Base-by-base conservation (phyloP, 768 basidiomycete species). In the Serendipita indica region DNA sequence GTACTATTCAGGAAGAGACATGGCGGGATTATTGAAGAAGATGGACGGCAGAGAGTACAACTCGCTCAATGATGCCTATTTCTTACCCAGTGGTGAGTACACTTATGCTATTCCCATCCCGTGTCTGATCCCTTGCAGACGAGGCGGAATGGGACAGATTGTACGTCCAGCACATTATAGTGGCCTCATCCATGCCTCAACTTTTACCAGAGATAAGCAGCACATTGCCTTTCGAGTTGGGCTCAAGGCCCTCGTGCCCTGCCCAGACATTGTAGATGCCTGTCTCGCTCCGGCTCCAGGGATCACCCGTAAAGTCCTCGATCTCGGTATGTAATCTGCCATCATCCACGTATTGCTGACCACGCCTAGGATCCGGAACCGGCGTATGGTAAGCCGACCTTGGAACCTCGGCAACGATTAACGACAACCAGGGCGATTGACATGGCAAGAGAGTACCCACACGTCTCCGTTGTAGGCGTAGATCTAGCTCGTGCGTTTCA, bases 141-240 rank as follows among this genome's bases (percentile, higher is more conserved):
- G 49, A 54, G 30, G 32, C 49, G n/a, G 49, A 54, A 54, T 54
- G 49, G 49, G 49, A 27, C 7, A 18, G 49, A 33, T 28, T 54
- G 49, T 54, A 30, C n/a, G 49, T 46, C 27, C 7, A n/a, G 18
- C n/a, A 43, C n/a, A 7, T 25, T n/a, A 25, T 25, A 43, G 27
- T 25, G 5, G n/a, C 41, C 41, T n/a, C 49, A 18, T 27, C 32
- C 49, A 54, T 28, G 25, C 49, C 30, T 18, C 3, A 30, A 2
- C 7, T 7, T n/a, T 43, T 7, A 7, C n/a, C 35, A 54, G 49
- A 22, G 32, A 54, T 27, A 54, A 28, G n/a, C 49, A 54, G 2
- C 49, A 54, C 25, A 18, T 54, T 12, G 49, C 49, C 16, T 54
- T 54, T 28, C 22, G 22, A 7, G 32, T 54, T 33, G 49, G 49